Evolutionary conservation across 2,329 filamentous ascomycete genomes (phyloP), one percentile per base, ranked within the genome.

Genomic region (Colletotrichum spaethianum): DNA sequence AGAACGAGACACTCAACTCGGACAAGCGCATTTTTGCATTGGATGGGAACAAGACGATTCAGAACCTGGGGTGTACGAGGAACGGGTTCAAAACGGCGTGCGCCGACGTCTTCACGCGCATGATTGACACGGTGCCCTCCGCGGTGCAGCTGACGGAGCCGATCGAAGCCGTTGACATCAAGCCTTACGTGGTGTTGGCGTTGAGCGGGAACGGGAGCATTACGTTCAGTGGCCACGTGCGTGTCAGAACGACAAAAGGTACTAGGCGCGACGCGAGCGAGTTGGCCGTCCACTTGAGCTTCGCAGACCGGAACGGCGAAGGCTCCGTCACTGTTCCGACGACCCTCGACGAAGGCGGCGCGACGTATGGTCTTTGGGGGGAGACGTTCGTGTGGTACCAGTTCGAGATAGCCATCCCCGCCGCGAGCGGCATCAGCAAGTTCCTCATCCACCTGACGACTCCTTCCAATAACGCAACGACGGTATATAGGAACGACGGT

Each of bases 21-120:
- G 75, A 76, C 57, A 70, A 56, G 33, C 66, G 76, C 44, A 76
- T 77, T 48, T 77, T 77, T 38, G 65, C 63, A 16, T 71, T 73
- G 11, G 76, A 77, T 56, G 76, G 76, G 1, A 86, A 86, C 76
- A 79, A 77, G 28, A 86, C 84, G 1, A 83, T 87, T 56, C 76
- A 75, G 28, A 76, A 79, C 1, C 76, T 87, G 75, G 79, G 80
- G 4, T 77, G 82, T 56, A 75, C 78, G 5, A 77, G 82, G 55
- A 74, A 74, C 11, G 77, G 77, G 3, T 87, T 87, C 75, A 78
- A 80, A 31, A 78, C 72, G n/a, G 76, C 71, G 23, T 83, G 81
- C 50, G 71, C 75, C 1, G 67, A 75, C 20, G 65, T 81, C 20
- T 78, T 83, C 16, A 74, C 72, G 20, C 76, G 77, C 16, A 82